Evolutionary conservation across 2,329 filamentous ascomycete species (phyloP), one percentile per base, ranked within the genome.

Genomic region (Teratosphaeria nubilosa): DNA sequence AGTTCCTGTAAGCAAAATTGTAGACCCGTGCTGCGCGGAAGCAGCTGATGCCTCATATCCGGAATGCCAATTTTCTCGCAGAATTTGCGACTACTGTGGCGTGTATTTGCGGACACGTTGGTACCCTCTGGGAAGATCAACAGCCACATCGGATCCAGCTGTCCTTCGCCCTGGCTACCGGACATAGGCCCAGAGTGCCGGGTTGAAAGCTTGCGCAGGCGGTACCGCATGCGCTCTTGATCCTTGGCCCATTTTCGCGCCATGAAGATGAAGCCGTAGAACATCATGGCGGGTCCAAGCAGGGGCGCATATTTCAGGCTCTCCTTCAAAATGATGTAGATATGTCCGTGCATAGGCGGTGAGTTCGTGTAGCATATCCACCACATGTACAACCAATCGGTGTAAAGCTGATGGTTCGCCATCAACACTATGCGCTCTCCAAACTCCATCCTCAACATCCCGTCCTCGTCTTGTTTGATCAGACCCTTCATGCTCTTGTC

Each of bases 371-470:
- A 95, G 53, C 84, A 87, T 24, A 87, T 84, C 90, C 90, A 95
- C 90, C 90, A 95, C n/a, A 95, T 81, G 71, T 95, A 95, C 22
- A 95, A 74, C 90, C 90, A 95, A 74, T 95, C 90, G 10, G 89
- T 91, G 72, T 70, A 65, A 59, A 78, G 72, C 69, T 94, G 90
- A 70, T 95, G 90, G 70, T 95, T 95, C 30, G 90, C 88, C 65
- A 95, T 86, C 73, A 95, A 76, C 52, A 95, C 80, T 68, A 94
- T 76, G 56, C 90, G 83, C 72, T 92, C 86, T 0, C 90, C 90
- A 63, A 95, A 95, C 65, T 83, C 77, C 69, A 88, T 88, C 67
- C 89, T 79, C 16, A 94, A 79, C 60, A 83, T 79, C 2, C 90
- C 90, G 69, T 90, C 86, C 1, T 77, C 69, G 0, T 83, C 86